Percentiles rank a stretch among this genome's conserved stretches.
phyloP scores from a whole-genome alignment of 2,329 filamentous ascomycete genomes.

The Paecilomyces dactylethromorphus region DNA sequence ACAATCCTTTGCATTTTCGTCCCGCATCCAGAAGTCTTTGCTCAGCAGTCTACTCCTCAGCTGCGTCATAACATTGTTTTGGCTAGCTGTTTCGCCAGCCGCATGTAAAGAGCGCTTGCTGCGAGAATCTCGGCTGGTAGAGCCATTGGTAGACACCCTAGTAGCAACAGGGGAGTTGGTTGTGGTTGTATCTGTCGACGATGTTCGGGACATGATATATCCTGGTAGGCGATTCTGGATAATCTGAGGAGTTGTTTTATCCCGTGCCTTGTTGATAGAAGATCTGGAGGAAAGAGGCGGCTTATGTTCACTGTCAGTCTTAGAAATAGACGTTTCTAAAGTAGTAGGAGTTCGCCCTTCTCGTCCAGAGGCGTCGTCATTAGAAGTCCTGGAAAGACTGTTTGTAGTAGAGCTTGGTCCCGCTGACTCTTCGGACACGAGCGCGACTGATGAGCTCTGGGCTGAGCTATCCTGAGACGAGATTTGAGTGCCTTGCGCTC shows the following conservation, averaged over 20 bases:
- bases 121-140: slow-evolving; percentile 10
- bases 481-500: slow-evolving; percentile 11
- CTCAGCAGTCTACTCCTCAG: slow-evolving; percentile 83
- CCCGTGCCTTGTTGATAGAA: slow-evolving; percentile 17
- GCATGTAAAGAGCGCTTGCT: slow-evolving; percentile 12
- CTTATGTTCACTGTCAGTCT: slow-evolving; percentile 21
- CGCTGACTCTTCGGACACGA: slow-evolving; percentile 20
- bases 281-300: slow-evolving; percentile 20
- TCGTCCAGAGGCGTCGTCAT: slow-evolving; percentile 17
- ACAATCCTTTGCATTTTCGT: slow-evolving; percentile 96
- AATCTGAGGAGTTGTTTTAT: slow-evolving; percentile 31
- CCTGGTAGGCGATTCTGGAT: slow-evolving; percentile 41
- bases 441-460: slow-evolving; percentile 24
- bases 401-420: slow-evolving; percentile 20
- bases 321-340: slow-evolving; percentile 19
- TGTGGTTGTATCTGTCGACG: slow-evolving; percentile 36
- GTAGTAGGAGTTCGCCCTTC: slow-evolving; percentile 22
- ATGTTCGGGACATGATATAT: slow-evolving; percentile 33
- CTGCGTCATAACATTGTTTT: slow-evolving; percentile 44
- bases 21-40: slow-evolving; percentile 98
- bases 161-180: slow-evolving; percentile 36
- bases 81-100: slow-evolving; percentile 13
- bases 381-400: slow-evolving; percentile 23
- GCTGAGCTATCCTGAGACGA: slow-evolving; percentile 27
- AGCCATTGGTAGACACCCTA: slow-evolving; percentile 21